phyloP scores from a whole-genome alignment of 805 yeast genomes.

The Candida palmyrensis region DNA sequence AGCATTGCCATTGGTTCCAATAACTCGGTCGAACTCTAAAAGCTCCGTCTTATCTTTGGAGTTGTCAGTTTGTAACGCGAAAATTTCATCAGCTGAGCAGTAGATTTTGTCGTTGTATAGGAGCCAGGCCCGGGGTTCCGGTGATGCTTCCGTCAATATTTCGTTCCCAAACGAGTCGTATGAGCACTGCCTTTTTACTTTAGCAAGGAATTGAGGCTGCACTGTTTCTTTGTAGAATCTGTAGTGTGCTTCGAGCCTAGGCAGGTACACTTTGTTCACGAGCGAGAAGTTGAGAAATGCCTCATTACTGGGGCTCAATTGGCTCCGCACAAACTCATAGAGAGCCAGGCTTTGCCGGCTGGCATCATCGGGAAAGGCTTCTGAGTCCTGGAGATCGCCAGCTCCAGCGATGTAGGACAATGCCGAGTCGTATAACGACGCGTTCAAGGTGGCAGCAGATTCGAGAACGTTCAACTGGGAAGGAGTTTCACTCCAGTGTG shows the following conservation, averaged over 20 bases:
- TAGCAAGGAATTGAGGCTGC: slow-evolving; percentile 16
- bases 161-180: slow-evolving; percentile 30
- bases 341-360: too few species aligned
- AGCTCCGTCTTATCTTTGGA: slow-evolving; percentile 8
- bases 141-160: slow-evolving; percentile 11
- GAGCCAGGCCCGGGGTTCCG: slow-evolving; percentile 40
- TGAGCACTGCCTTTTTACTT: slow-evolving; percentile 17
- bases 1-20: slow-evolving; percentile 45
- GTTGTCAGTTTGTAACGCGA: slow-evolving; percentile 65
- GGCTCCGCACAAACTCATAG: background rate
- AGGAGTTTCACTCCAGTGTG: slow-evolving; percentile 38
- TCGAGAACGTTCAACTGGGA: slow-evolving; percentile 41
- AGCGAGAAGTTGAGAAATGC: slow-evolving; percentile 39
- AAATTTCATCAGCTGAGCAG: slow-evolving; percentile 69
- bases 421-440: slow-evolving; percentile 30
- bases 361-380: background rate
- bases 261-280: slow-evolving; percentile 46
- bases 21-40: slow-evolving; percentile 55
- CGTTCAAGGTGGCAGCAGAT: slow-evolving; percentile 30
- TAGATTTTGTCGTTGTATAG: slow-evolving; percentile 48
- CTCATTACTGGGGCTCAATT: slow-evolving; percentile 4
- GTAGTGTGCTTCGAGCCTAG: slow-evolving; percentile 63
- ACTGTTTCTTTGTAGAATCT: slow-evolving; percentile 40
- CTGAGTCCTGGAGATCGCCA: background rate
- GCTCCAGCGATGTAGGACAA: slow-evolving; percentile 10